These are phyloP conservation scores for Athelia psychrophila DNA, from an alignment of 1,284 basidiomycete genomes.

Conservation along the genomic window DNA sequence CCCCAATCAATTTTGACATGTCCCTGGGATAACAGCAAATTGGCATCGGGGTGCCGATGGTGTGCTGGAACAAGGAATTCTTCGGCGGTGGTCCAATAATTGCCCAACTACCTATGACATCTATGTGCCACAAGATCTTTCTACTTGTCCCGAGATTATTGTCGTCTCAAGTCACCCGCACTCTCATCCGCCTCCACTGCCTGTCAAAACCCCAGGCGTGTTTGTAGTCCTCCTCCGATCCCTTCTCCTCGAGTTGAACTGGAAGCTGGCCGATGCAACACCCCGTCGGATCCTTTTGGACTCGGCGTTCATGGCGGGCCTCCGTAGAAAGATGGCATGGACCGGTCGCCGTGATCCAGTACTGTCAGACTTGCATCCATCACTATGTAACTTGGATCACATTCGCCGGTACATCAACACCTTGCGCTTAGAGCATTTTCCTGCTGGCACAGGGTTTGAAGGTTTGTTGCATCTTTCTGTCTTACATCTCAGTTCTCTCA, in stretches of 20 bases:
- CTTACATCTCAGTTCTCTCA: not conserved
- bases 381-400: constrained; percentile 22
- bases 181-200: constrained; percentile 9
- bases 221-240: constrained; percentile 3
- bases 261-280: constrained; percentile 25
- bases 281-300: constrained; percentile 18
- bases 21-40: constrained; percentile 8
- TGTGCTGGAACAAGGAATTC: constrained; percentile 6
- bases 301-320: constrained; percentile 16
- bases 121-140: constrained; percentile 16
- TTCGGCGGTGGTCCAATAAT: constrained; percentile 2
- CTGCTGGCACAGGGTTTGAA: constrained; percentile 19
- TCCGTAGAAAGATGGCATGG: constrained; percentile 16
- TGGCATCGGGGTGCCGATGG: constrained; percentile 16
- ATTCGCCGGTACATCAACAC: constrained; percentile 15
- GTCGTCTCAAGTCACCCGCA: constrained; percentile 17
- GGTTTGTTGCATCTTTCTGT: constrained; percentile 8
- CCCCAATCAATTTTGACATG: constrained; percentile 1
- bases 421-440: constrained; percentile 12
- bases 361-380: constrained; percentile 23
- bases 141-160: constrained; percentile 12
- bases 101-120: constrained; percentile 17
- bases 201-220: constrained; percentile 8
- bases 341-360: not conserved
- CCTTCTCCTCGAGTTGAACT: constrained; percentile 13